Conservation (phyloP, 2,329 filamentous ascomycete genomes). For the Aspergillus quadricinctus region DNA sequence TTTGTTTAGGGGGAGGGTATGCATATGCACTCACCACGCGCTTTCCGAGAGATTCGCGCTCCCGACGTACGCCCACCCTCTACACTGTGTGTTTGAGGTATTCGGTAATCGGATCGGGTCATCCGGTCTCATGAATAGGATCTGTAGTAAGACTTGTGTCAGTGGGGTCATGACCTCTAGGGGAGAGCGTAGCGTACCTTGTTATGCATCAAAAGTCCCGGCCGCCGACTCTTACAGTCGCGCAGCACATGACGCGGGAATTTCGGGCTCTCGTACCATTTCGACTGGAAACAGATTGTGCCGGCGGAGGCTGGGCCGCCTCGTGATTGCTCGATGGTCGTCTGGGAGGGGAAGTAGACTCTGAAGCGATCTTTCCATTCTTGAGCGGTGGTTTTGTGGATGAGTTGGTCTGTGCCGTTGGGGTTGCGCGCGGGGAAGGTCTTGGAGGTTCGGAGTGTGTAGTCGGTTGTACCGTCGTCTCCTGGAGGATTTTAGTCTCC, state of each 20-base stretch:
- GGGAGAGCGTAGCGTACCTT: slow-evolving; percentile 57
- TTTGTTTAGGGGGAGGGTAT: neutral
- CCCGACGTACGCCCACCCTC: slow-evolving; percentile 79
- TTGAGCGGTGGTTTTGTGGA: slow-evolving; percentile 24
- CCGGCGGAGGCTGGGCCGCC: slow-evolving; percentile 65
- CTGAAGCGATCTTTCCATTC: slow-evolving; percentile 54
- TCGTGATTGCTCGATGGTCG: slow-evolving; percentile 63
- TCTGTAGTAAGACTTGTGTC: slow-evolving; percentile 15
- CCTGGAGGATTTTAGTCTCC: slow-evolving; percentile 29
- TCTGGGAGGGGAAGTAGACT: slow-evolving; percentile 74
- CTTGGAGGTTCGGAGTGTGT: slow-evolving; percentile 34
- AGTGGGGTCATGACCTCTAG: slow-evolving; percentile 1
- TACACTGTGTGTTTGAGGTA: slow-evolving; percentile 24
- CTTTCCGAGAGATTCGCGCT: slow-evolving; percentile 90
- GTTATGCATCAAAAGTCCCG: slow-evolving; percentile 78
- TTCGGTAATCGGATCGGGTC: slow-evolving; percentile 18
- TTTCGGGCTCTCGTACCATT: slow-evolving; percentile 63
- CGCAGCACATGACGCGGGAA: slow-evolving; percentile 71
- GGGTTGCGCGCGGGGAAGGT: slow-evolving; percentile 13
- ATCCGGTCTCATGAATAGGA: slow-evolving; percentile 31
- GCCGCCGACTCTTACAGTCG: slow-evolving; percentile 68
- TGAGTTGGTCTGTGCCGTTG: slow-evolving; percentile 45
- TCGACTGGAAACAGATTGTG: slow-evolving; percentile 73
- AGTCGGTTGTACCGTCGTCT: slow-evolving; percentile 44
- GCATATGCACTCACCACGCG: slow-evolving; percentile 73